Conservation (phyloP, 495 filamentous ascomycete genomes). For the Penicillium taxi region DNA sequence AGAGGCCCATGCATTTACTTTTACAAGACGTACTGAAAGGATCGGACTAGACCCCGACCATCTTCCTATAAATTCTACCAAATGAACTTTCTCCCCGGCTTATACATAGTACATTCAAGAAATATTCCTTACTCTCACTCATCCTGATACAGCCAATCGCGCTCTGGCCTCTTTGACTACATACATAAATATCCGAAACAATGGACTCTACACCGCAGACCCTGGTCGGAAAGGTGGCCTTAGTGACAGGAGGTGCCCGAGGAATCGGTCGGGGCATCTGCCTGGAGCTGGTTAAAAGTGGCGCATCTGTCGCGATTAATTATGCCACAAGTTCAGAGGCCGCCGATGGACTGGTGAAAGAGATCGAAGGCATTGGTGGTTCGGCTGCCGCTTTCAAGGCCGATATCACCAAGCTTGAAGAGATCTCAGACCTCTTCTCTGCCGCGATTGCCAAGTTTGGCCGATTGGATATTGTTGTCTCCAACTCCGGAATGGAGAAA, state of each 20-base stretch:
- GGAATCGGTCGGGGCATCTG: slow-evolving; percentile 71
- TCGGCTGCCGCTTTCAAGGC: slow-evolving; percentile 65
- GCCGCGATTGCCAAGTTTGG: slow-evolving; percentile 60
- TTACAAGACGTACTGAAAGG: too few species aligned
- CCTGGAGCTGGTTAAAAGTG: slow-evolving; percentile 64
- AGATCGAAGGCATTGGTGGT: slow-evolving; percentile 52
- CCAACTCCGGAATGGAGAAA: slow-evolving; percentile 49
- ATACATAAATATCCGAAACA: too few species aligned
- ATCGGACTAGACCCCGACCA: too few species aligned
- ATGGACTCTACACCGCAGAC: too few species aligned
- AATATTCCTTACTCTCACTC: too few species aligned
- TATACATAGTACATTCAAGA: too few species aligned
- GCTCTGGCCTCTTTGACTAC: too few species aligned
- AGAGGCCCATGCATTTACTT: too few species aligned
- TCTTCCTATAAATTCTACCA: too few species aligned
- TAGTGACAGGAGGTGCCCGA: slow-evolving; percentile 64
- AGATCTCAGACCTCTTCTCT: slow-evolving; percentile 56
- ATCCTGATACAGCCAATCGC: too few species aligned
- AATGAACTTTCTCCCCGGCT: too few species aligned
- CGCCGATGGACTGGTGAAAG: slow-evolving; percentile 54
- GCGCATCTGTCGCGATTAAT: slow-evolving; percentile 69
- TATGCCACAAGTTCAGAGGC: slow-evolving; percentile 55
- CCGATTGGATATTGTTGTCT: slow-evolving; percentile 61
- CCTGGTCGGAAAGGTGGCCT: slow-evolving; percentile 60
- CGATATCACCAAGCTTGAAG: slow-evolving; percentile 58